A percentile compares a stretch with the other conserved stretches of the same genome.
Evolutionary conservation across 805 yeast genomes (phyloP).

Genomic region (Saturnispora silvae): DNA sequence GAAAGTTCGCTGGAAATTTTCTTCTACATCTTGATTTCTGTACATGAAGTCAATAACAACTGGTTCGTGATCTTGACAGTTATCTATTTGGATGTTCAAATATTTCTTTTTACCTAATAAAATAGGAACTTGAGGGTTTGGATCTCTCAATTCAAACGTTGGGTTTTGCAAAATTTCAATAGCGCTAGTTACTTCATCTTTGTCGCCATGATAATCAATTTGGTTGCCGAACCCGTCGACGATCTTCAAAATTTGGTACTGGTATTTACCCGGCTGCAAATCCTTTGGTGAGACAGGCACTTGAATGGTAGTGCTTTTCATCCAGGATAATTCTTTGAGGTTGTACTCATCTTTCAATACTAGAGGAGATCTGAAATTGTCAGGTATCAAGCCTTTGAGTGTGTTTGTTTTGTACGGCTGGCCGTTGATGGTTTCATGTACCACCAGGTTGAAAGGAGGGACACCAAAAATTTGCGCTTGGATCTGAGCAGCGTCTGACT

Average conservation of each 20-base stretch:
- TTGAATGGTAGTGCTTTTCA: conserved; percentile 19
- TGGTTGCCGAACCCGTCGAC: conserved; percentile 60
- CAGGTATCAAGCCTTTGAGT: conserved; percentile 30
- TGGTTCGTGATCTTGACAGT: conserved; percentile 25
- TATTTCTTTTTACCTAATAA: conserved; percentile 24
- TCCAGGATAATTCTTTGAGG: conserved; percentile 31
- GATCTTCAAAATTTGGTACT: conserved; percentile 46
- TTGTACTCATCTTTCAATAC: conserved; percentile 21
- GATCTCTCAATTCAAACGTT: conserved; percentile 35
- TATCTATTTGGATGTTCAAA: conserved; percentile 20
- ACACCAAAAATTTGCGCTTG: conserved; percentile 58
- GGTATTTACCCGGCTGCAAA: conserved; percentile 38
- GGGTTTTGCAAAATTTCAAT: conserved; percentile 50
- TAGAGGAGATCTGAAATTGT: conserved; percentile 40
- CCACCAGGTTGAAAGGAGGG: conserved; percentile 59
- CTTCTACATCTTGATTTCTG: conserved; percentile 5
- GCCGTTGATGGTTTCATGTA: conserved; percentile 35
- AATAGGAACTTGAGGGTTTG: conserved; percentile 20
- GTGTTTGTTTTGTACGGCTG: conserved; percentile 21
- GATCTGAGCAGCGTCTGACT: too few relatives aligned
- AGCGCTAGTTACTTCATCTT: conserved; percentile 31
- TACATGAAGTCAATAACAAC: background rate
- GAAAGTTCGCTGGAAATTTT: conserved; percentile 18
- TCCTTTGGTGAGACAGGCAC: conserved; percentile 21
- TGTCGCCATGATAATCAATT: conserved; percentile 32